Conservation (phyloP, 139 green algal species). For the Coelastrella sp. region DNA sequence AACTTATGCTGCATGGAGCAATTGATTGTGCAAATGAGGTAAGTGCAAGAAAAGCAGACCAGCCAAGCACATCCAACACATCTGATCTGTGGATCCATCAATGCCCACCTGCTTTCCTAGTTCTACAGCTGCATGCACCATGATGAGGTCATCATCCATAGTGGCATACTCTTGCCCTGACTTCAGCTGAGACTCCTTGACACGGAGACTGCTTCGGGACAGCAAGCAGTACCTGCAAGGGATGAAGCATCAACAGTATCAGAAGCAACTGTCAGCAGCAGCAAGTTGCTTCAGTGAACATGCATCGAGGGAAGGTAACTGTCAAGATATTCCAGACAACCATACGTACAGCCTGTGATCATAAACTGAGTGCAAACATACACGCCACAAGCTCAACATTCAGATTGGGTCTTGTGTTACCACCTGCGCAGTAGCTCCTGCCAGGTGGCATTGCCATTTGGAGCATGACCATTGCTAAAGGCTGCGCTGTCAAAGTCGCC, state of each 20-base stretch:
- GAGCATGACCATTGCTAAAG: neutral
- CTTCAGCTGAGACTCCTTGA: slow-evolving; percentile 45
- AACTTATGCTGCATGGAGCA: too few species aligned
- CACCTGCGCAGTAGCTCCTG: slow-evolving; percentile 65
- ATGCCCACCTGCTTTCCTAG: slow-evolving; percentile 24
- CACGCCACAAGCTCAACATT: too few species aligned
- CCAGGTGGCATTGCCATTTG: slow-evolving; percentile 53
- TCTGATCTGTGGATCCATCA: neutral
- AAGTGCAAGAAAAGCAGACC: neutral
- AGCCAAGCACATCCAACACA: neutral
- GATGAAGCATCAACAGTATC: neutral
- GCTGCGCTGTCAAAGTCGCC: neutral
- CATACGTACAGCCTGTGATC: neutral
- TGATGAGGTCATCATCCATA: slow-evolving; percentile 50
- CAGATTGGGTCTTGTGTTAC: too few species aligned
- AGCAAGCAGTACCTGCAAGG: slow-evolving; percentile 43
- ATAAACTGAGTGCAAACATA: neutral
- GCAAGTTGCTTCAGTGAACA: neutral
- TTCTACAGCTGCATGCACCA: slow-evolving; percentile 53
- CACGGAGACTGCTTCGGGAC: slow-evolving; percentile 42
- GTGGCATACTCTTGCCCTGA: slow-evolving; percentile 18
- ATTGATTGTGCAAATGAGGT: too few species aligned
- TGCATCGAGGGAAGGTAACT: neutral
- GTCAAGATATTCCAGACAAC: neutral
- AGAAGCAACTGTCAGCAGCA: too few species aligned